A percentile compares a stretch with the other conserved stretches of the same genome.
Conservation (phyloP, 805 yeast genomes). For the Schizosaccharomyces osmophilus region DNA sequence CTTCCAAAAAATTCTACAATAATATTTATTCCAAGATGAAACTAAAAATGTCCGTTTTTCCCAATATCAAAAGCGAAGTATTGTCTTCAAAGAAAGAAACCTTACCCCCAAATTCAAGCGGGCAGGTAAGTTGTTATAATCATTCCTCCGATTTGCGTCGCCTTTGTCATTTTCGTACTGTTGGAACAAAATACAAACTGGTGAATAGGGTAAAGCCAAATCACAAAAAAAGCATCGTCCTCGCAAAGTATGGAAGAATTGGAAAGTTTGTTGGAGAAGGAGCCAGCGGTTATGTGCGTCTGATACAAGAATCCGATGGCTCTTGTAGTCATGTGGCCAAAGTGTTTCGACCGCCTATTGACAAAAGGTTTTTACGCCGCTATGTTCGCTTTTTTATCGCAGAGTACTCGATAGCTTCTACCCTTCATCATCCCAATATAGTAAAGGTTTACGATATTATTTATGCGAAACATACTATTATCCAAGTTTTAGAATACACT, state of each 20-base stretch:
- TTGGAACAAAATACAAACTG: too few species aligned
- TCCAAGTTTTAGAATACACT: slow-evolving; percentile 79
- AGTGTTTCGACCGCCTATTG: slow-evolving; percentile 45
- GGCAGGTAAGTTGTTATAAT: slow-evolving; percentile 13
- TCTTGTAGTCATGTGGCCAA: slow-evolving; percentile 59
- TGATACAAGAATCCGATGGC: slow-evolving; percentile 37
- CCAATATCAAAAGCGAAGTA: too few species aligned
- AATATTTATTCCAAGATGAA: neutral
- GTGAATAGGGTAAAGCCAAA: too few species aligned
- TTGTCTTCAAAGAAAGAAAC: too few species aligned
- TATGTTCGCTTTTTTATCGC: slow-evolving; percentile 56
- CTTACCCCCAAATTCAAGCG: slow-evolving; percentile 3
- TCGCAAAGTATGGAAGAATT: slow-evolving; percentile 41
- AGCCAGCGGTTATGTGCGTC: slow-evolving; percentile 80
- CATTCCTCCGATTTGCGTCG: slow-evolving; percentile 2
- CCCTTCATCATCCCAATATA: slow-evolving; percentile 53
- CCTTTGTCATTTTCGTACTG: slow-evolving; percentile 10
- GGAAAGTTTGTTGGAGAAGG: slow-evolving; percentile 70
- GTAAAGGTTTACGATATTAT: slow-evolving; percentile 61
- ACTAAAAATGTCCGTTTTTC: neutral
- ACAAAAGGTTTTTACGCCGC: slow-evolving; percentile 37
- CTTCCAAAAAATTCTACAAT: neutral
- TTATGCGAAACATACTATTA: slow-evolving; percentile 34
- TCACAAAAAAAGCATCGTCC: too few species aligned
- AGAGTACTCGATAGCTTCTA: slow-evolving; percentile 62